Evolutionary conservation across 352 stramenopile genomes (phyloP), one percentile per base, ranked within the genome.

Genomic region (Phytophthora kernoviae): DNA sequence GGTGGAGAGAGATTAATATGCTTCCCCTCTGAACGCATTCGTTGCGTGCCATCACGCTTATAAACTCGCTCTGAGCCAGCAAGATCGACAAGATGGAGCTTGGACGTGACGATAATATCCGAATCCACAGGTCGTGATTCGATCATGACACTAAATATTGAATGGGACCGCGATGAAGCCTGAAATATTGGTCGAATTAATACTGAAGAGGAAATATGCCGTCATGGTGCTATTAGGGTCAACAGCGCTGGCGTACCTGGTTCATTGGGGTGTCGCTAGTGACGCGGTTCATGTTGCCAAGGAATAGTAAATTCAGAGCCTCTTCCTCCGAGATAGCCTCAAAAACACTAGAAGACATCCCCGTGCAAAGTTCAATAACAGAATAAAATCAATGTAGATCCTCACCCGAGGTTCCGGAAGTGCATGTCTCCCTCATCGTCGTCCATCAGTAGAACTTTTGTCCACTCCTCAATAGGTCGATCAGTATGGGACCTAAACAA

Each of bases 201-300:
- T 30, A 30, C 6, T 6, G 6, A 30, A 30, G 24, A 30, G 24
- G 18, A 21, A 43, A 2, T 17, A 14, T 40, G 10, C 15, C 33
- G 9, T 40, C 32, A 37, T 9, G 14, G 14, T 41, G 14, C 6
- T 17, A 17, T 6, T 9, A 12, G 14, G 12, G 7, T 41, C 37
- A 40, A 4, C 2, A 12, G n/a, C 10, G 17, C 27, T 2, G 12
- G 27, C 15, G 7, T 44, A 71, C 87, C 73, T 97, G 81, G 77
- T 99, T 99, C 96, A 99, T 98, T 0, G 96, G 91, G 9, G 96
- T 99, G 49, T 98, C 94, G 39, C 90, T 95, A 27, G 98, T 98
- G 21, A 97, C 94, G 8, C 96, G 89, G 67, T 99, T 98, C 54
- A 96, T 98, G 66, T 98, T 97, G 17, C 96, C 96, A 12, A 98